Percentiles rank a stretch among this genome's conserved stretches.
phyloP scores from a whole-genome alignment of 495 filamentous ascomycete genomes.

The Aspergillus saccharolyticus region DNA sequence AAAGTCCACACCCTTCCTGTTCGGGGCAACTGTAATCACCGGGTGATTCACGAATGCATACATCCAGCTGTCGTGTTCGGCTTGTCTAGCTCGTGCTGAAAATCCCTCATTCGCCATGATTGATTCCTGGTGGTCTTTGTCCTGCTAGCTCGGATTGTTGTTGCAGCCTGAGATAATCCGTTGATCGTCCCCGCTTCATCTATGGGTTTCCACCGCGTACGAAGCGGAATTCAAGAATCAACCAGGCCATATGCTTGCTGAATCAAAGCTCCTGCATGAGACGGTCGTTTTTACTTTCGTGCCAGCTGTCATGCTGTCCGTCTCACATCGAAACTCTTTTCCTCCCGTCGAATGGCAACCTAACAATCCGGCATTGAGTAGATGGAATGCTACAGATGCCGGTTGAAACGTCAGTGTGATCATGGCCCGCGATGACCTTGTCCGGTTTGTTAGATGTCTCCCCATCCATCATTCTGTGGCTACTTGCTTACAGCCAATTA shows the following conservation, averaged over 20 bases:
- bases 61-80: slow-evolving; percentile 35
- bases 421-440: slow-evolving; percentile 20
- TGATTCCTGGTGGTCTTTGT: slow-evolving; percentile 9
- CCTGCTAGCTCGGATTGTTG: slow-evolving; percentile 27
- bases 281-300: slow-evolving; percentile 27
- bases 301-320: slow-evolving; percentile 40
- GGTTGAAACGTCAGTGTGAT: slow-evolving; percentile 13
- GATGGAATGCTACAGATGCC: slow-evolving; percentile 7
- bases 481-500: slow-evolving; percentile 24
- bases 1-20: slow-evolving; percentile 33
- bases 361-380: slow-evolving; percentile 18
- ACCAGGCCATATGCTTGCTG: slow-evolving; percentile 15
- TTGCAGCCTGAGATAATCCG: slow-evolving; percentile 31
- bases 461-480: slow-evolving; percentile 12
- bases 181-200: slow-evolving; percentile 33
- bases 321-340: slow-evolving; percentile 32
- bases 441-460: slow-evolving; percentile 17
- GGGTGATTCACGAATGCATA: slow-evolving; percentile 42
- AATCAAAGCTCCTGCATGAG: slow-evolving; percentile 39
- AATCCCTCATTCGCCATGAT: slow-evolving; percentile 41
- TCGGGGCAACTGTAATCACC: slow-evolving; percentile 30
- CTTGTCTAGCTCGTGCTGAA: slow-evolving; percentile 29
- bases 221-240: slow-evolving; percentile 20
- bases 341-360: slow-evolving; percentile 23
- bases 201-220: slow-evolving; percentile 18